A percentile compares a stretch with the other conserved stretches of the same genome.
Conservation (phyloP, 1,284 basidiomycete species). For the Austroboletus novae-zelandiae region DNA sequence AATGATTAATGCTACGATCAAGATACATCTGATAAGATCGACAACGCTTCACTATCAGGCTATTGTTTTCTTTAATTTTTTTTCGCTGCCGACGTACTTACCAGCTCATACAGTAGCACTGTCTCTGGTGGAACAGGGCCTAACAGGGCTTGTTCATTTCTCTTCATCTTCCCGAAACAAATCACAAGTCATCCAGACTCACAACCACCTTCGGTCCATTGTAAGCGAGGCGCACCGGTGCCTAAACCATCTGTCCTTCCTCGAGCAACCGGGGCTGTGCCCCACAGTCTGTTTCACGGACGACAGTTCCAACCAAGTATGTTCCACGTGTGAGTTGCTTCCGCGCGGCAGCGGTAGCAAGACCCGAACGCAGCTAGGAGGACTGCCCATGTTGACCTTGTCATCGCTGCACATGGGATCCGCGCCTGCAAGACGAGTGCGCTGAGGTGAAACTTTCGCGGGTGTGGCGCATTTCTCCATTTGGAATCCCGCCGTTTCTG, state of each 20-base stretch:
- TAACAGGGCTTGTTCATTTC: too few species aligned
- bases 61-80: too few species aligned
- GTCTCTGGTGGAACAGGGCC: too few species aligned
- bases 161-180: too few species aligned
- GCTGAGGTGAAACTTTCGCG: conserved; percentile 25
- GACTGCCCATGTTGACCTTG: neutral
- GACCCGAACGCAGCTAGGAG: neutral
- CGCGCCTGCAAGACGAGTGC: neutral
- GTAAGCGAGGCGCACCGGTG: too few species aligned
- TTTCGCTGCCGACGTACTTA: too few species aligned
- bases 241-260: neutral
- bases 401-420: neutral
- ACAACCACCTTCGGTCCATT: too few species aligned
- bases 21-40: too few species aligned
- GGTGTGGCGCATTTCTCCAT: conserved; percentile 13
- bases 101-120: too few species aligned
- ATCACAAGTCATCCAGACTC: too few species aligned
- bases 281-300: conserved; percentile 13
- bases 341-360: neutral
- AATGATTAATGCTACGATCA: too few species aligned
- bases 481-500: conserved; percentile 4
- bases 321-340: conserved; percentile 16
- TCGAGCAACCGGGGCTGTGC: neutral
- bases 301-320: conserved; percentile 2
- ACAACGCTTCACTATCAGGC: too few species aligned